Evolutionary conservation across 768 basidiomycete genomes (phyloP), one percentile per base, ranked within the genome.

Genomic region (Hydnum rufescens): DNA sequence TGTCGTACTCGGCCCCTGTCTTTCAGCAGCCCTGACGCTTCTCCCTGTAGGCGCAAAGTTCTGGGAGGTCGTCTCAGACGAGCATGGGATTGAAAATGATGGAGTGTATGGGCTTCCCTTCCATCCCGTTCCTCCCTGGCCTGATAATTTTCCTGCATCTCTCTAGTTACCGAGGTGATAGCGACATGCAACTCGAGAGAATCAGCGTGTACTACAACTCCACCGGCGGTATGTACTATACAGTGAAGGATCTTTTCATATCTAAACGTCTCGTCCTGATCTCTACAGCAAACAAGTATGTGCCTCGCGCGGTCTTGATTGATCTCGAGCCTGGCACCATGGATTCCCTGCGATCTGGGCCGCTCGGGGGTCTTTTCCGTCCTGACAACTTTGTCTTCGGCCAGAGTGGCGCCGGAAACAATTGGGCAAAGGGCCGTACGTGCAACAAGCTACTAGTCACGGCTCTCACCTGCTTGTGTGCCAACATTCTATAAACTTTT

Each of bases 391-490:
- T 93, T 63, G 89, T 96, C 62, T 95, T 92, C 58, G 93, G 90
- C 53, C 93, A 97, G 69, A 89, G 80, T 67, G 90, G 90, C 70
- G 93, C 90, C 60, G 92, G 93, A 64, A 96, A 99, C 78, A 97
- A 97, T 73, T 97, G 95, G 95, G 93, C 95, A 23, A 99, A 97
- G 81, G 93, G 93, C 74, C 84, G 83, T 89, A 64, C 76, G 87
- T 83, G 34, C 25, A 48, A 28, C 22, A 50, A 49, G 57, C 42
- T 49, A 32, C 22, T 5, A 13, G 32, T 26, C 31, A 8, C 56
- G 49, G 56, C 58, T 51, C 57, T 53, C 53, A 49, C 26, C 58
- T 8, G 8, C 8, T 39, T 47, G 13, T 26, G 8, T 26, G 13
- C 44, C 44, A 47, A 47, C 44, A 47, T 47, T 47, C 13, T 39